These are phyloP conservation scores for Tillandsia leiboldiana DNA, from an alignment of 176 grass and related monocot genomes.

Conservation along the genomic window DNA sequence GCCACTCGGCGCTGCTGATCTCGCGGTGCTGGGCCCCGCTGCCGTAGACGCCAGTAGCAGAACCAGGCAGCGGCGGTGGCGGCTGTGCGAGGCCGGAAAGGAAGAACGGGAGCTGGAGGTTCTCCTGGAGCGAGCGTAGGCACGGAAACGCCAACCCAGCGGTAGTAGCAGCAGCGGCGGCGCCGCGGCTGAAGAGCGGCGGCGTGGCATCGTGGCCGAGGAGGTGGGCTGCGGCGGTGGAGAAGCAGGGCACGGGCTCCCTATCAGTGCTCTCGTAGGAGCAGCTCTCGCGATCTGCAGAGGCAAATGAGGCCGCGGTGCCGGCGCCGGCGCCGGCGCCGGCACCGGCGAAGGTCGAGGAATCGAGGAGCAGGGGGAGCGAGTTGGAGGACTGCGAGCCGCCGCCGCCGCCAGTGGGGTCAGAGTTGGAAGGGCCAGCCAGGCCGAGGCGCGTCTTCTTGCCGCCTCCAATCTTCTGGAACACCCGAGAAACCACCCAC, in stretches of 20 bases:
- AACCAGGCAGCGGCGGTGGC: background rate
- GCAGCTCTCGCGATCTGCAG: conserved; percentile 19
- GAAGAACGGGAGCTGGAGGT: conserved; percentile 41
- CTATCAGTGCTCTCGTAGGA: conserved; percentile 40
- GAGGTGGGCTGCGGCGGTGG: conserved; percentile 43
- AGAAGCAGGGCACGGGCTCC: conserved; percentile 99
- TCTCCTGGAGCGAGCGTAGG: conserved; percentile 46
- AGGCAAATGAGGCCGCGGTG: background rate
- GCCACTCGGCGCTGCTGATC: background rate
- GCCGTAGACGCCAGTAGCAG: background rate
- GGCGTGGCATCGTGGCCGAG: conserved; percentile 28
- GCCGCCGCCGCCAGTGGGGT: conserved; percentile 35
- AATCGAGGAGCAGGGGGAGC: conserved; percentile 27
- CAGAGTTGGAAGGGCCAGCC: conserved; percentile 44
- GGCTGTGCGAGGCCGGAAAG: conserved; percentile 22
- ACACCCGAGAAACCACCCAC: conserved; percentile 81
- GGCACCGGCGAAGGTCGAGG: conserved; percentile 14
- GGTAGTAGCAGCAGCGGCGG: conserved; percentile 1
- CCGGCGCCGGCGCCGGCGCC: background rate
- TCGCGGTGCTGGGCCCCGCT: background rate
- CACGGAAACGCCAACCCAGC: conserved; percentile 17
- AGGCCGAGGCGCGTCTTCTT: conserved; percentile 48
- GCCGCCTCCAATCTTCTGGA: conserved; percentile 52
- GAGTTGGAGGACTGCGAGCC: conserved; percentile 38
- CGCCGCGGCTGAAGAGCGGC: background rate